Conservation (phyloP, 129 eudicot species). For the Mikania micrantha region DNA sequence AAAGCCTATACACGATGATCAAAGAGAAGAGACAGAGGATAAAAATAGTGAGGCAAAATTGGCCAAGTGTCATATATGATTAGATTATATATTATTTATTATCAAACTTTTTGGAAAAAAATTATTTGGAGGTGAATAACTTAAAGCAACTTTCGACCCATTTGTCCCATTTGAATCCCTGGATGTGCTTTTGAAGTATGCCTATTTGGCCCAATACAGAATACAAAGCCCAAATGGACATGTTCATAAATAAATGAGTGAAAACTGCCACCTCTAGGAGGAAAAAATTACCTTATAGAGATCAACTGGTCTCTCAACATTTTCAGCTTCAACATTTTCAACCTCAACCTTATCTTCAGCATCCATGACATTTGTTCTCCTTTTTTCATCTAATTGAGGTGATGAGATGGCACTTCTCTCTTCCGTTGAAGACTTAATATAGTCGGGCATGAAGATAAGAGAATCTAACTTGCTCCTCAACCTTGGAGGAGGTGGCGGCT, state of each 20-base stretch:
- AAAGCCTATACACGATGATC: too few species aligned
- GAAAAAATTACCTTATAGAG: conserved; percentile 63
- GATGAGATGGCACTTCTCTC: conserved; percentile 35
- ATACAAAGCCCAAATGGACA: background rate
- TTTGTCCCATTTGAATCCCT: background rate
- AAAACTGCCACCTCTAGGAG: background rate
- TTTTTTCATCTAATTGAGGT: conserved; percentile 21
- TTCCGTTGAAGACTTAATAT: conserved; percentile 35
- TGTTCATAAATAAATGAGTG: background rate
- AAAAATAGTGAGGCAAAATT: too few species aligned
- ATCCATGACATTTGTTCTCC: conserved; percentile 31
- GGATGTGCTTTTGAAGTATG: background rate
- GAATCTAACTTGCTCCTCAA: conserved; percentile 88
- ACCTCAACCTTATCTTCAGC: conserved; percentile 52
- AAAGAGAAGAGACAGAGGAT: too few species aligned
- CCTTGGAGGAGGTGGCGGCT: conserved; percentile 95
- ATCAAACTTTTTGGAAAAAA: background rate
- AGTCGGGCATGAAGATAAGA: conserved; percentile 69
- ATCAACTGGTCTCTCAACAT: conserved; percentile 98
- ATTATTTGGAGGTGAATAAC: background rate
- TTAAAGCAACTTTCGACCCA: background rate
- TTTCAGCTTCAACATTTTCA: conserved; percentile 75
- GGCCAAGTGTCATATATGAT: background rate
- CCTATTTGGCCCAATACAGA: background rate
- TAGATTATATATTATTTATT: background rate